Percentiles rank a stretch among this genome's conserved stretches.
Conservation (phyloP, 1,284 basidiomycete species). For the Trichosporon coremiiforme region DNA sequence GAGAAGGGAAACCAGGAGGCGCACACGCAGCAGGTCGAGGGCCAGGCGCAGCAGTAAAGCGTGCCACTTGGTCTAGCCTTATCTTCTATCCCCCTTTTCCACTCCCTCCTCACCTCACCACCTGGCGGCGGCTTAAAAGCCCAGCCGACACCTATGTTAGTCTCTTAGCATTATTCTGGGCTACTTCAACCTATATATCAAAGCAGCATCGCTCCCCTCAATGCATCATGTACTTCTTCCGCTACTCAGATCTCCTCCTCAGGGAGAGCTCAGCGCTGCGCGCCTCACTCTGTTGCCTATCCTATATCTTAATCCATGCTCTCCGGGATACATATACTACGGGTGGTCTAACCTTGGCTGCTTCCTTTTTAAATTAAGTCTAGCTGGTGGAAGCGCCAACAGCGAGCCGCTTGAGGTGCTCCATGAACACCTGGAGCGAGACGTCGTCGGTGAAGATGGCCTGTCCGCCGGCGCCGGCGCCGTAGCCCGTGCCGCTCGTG, state of each 20-base stretch:
- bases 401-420: conserved; percentile 79
- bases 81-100: not conserved
- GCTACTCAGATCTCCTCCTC: too few relatives aligned
- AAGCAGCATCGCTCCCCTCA: conserved; percentile 11
- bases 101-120: not conserved
- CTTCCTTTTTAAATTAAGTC: conserved; percentile 20
- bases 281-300: not conserved
- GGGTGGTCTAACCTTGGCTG: conserved; percentile 15
- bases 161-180: conserved; percentile 11
- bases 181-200: not conserved
- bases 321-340: conserved; percentile 17
- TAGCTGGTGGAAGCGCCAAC: conserved; percentile 54
- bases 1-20: conserved; percentile 25
- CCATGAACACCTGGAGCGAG: conserved; percentile 95
- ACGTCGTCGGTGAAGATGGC: conserved; percentile 99
- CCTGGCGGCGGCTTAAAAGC: too few relatives aligned
- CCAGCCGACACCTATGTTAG: not conserved
- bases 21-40: conserved; percentile 28
- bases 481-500: conserved; percentile 80
- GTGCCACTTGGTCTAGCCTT: too few relatives aligned
- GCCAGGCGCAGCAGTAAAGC: conserved; percentile 4
- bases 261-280: too few relatives aligned
- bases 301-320: conserved; percentile 19
- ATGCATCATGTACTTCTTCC: conserved; percentile 19
- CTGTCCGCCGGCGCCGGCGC: conserved; percentile 72